Percentiles rank a stretch among this genome's conserved stretches.
phyloP scores from a whole-genome alignment of 2,329 filamentous ascomycete species.

The Fusarium chlamydosporum region DNA sequence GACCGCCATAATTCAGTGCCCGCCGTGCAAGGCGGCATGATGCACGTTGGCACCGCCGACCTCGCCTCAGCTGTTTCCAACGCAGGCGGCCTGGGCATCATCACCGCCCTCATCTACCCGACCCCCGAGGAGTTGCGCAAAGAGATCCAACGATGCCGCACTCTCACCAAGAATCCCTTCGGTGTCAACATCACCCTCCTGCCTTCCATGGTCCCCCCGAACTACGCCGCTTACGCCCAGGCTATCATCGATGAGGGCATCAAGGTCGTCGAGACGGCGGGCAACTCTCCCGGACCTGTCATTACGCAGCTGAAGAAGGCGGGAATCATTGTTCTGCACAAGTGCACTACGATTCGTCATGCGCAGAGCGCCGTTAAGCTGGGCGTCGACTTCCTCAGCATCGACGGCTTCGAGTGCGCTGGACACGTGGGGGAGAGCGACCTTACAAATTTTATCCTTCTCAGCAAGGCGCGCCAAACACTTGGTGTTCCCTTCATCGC shows the following conservation, averaged over 20 bases:
- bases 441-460: constrained; percentile 90
- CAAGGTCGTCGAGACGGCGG: constrained; percentile 91
- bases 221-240: constrained; percentile 93
- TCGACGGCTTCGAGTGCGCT: constrained; percentile 98
- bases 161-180: constrained; percentile 84
- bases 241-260: constrained; percentile 95
- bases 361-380: constrained; percentile 92
- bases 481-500: constrained; percentile 93
- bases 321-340: constrained; percentile 87
- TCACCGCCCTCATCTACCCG: constrained; percentile 92
- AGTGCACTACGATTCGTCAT: constrained; percentile 96
- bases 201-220: constrained; percentile 87
- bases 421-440: constrained; percentile 89
- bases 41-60: constrained; percentile 87
- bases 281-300: constrained; percentile 88
- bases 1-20: constrained; percentile 69
- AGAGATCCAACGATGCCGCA: constrained; percentile 89
- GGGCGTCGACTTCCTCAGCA: constrained; percentile 95
- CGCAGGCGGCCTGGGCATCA: constrained; percentile 85
- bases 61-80: constrained; percentile 82
- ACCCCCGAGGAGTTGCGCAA: constrained; percentile 91
- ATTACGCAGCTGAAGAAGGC: constrained; percentile 89
- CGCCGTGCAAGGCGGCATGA: constrained; percentile 88
- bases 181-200: constrained; percentile 96
- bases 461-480: constrained; percentile 86